Conservation (phyloP, 371 early-diverging fungal genomes). For the Chytridium lagenaria region DNA sequence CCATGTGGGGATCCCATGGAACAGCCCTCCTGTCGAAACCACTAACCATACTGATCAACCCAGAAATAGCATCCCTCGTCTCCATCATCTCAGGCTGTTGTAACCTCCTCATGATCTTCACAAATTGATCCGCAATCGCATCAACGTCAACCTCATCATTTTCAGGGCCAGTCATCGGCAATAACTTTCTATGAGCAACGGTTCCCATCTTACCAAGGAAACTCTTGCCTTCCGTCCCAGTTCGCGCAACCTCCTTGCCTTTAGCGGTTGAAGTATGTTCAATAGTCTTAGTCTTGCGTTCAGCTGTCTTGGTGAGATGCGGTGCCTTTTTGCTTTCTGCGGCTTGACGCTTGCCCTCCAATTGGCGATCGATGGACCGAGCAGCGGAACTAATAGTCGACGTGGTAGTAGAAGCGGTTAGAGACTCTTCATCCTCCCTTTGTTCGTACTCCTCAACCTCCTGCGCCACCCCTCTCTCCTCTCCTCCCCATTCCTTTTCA, state of each 20-base stretch:
- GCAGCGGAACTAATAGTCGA: not conserved
- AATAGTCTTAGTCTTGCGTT: too few species aligned
- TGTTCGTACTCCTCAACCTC: not conserved
- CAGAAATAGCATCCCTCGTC: constrained; percentile 21
- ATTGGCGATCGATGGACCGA: not conserved
- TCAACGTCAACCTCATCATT: not conserved
- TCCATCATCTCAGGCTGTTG: not conserved
- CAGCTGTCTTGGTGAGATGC: not conserved
- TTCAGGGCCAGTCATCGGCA: not conserved
- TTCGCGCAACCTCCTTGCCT: constrained; percentile 15
- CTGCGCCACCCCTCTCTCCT: too few species aligned
- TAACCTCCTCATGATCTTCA: not conserved
- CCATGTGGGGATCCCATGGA: constrained; percentile 20
- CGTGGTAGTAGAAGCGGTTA: not conserved
- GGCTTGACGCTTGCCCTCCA: not conserved
- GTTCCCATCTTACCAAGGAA: constrained; percentile 8
- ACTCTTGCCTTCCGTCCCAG: constrained; percentile 26
- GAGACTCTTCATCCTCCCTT: not conserved
- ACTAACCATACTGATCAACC: constrained; percentile 3
- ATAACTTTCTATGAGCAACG: constrained; percentile 4
- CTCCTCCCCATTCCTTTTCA: too few species aligned
- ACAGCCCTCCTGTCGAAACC: not conserved
- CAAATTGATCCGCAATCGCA: constrained; percentile 1
- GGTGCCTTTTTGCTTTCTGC: not conserved
- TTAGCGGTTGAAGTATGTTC: too few species aligned